Percentiles rank a stretch among this genome's conserved stretches.
Evolutionary conservation across 2,329 filamentous ascomycete species (phyloP).

Genomic region (Zymoseptoria tritici): DNA sequence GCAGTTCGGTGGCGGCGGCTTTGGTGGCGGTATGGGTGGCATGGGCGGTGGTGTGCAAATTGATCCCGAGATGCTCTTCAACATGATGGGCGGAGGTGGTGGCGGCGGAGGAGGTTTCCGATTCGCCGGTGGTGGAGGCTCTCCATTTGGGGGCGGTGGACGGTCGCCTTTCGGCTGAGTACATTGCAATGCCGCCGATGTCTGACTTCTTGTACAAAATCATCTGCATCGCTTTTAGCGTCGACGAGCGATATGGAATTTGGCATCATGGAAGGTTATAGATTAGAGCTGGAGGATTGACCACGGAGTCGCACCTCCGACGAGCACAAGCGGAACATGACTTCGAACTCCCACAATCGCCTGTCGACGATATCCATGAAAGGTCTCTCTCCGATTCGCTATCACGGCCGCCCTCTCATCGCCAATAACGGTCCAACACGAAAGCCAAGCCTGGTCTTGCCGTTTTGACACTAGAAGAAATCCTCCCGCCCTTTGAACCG

Average conservation of each 20-base stretch:
- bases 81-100: conserved; percentile 62
- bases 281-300: neutral
- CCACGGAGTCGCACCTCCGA: neutral
- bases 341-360: neutral
- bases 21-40: conserved; percentile 38
- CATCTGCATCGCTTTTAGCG: neutral
- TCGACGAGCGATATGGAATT: neutral
- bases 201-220: neutral
- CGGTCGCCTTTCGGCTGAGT: conserved; percentile 9
- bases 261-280: neutral
- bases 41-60: conserved; percentile 48
- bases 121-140: conserved; percentile 13
- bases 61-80: conserved; percentile 68
- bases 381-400: neutral
- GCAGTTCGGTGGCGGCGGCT: conserved; percentile 61
- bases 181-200: neutral
- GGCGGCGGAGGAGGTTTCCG: conserved; percentile 38
- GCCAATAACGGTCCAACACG: neutral
- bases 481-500: neutral
- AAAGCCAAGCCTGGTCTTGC: neutral
- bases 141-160: conserved; percentile 10
- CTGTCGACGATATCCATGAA: neutral
- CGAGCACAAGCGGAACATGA: neutral
- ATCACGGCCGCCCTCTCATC: neutral
- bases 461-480: neutral